Evolutionary conservation across 2,329 filamentous ascomycete species (phyloP), one percentile per base, ranked within the genome.

Genomic region (Cercospora sp.): DNA sequence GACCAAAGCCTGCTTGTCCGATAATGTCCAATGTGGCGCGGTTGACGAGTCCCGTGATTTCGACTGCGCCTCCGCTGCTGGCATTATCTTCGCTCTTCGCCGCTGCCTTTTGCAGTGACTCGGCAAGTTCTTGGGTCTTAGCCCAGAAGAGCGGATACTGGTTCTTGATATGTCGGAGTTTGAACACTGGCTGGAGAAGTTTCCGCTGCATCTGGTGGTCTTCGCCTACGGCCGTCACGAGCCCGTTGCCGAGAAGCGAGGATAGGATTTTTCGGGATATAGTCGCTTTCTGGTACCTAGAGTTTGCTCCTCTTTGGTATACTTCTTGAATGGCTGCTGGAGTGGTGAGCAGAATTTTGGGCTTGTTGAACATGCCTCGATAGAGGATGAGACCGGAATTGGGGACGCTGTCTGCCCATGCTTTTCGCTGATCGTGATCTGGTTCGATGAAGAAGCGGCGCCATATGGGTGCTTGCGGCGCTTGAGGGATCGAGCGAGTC

Each of bases 1-100:
- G 75, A 5, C 81, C 81, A 0, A 82, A 74, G 0, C 79, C 81
- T 5, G 79, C 81, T 18, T 80, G 73, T 12, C 81, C 80, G 30
- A 82, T 82, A 45, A 82, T 81, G 55, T 82, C 80, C 55, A 82
- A 71, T 3, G 81, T 81, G 12, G 79, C 80, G 37, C 61, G 61
- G 16, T 21, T 51, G 1, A 61, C 16, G 18, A 61, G 58, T 24
- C 24, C 32, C 1, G 37, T 9, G 7, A 61, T 37, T 40, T 61
- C 58, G 58, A 61, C 55, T 13, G 24, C 24, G 24, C 24, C 24
- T 24, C 24, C 24, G 24, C 8, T 10, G 13, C 26, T 9, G 26
- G 2, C 13, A 10, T 9, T 2, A 5, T 58, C 26, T 34, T 34
- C 53, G 26, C 58, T 61, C 18, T 5, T 34, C 32, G 32, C 58